Conservation (phyloP, 2,329 filamentous ascomycete genomes). For the Hymenoscyphus scutula region DNA sequence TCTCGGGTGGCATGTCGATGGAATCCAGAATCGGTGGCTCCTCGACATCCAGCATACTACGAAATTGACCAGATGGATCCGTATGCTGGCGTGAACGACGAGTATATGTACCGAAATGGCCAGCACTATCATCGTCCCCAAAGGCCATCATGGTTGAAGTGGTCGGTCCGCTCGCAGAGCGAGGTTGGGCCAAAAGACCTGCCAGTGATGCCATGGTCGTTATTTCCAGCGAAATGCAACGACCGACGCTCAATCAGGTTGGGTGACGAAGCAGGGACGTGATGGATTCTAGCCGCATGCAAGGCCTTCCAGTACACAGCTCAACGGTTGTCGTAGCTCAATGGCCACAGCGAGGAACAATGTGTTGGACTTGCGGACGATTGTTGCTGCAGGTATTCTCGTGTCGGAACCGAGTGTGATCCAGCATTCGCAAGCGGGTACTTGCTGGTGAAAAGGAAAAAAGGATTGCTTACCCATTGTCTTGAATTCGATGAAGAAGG, state of each 20-base stretch:
- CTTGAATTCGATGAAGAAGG: slow-evolving; percentile 31
- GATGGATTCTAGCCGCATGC: slow-evolving; percentile 19
- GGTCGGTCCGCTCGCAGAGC: slow-evolving; percentile 21
- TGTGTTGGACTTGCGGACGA: slow-evolving; percentile 14
- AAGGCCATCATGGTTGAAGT: slow-evolving; percentile 9
- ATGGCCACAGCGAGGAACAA: slow-evolving; percentile 9
- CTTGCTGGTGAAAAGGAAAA: slow-evolving; percentile 25
- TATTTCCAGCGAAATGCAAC: background rate
- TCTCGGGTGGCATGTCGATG: slow-evolving; percentile 24
- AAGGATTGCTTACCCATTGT: slow-evolving; percentile 37
- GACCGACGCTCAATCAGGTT: slow-evolving; percentile 12
- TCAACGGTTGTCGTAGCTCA: slow-evolving; percentile 13
- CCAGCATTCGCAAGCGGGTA: slow-evolving; percentile 13
- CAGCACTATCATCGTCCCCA: slow-evolving; percentile 16
- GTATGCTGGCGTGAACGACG: slow-evolving; percentile 27
- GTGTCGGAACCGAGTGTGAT: slow-evolving; percentile 7
- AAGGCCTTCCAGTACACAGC: slow-evolving; percentile 17
- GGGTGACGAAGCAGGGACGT: background rate
- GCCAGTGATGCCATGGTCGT: slow-evolving; percentile 26
- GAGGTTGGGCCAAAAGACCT: slow-evolving; percentile 23
- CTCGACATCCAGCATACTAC: slow-evolving; percentile 55
- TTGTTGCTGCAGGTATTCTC: slow-evolving; percentile 15
- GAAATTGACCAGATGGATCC: slow-evolving; percentile 40
- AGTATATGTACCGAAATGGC: slow-evolving; percentile 21
- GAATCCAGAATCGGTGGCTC: slow-evolving; percentile 41